phyloP scores from a whole-genome alignment of 495 filamentous ascomycete genomes.

The Neurospora sp. region DNA sequence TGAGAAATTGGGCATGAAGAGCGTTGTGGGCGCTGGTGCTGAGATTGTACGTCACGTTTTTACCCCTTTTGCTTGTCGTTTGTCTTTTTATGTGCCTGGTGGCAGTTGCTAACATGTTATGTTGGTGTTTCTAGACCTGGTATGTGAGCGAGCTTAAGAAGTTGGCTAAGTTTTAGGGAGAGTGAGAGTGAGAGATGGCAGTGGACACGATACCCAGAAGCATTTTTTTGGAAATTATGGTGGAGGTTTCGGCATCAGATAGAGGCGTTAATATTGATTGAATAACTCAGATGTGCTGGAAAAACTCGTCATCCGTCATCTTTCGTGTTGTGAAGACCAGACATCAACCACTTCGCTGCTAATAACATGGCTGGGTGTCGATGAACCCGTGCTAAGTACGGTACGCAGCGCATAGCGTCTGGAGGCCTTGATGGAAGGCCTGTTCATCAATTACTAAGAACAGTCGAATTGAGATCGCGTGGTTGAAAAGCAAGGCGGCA shows the following conservation, averaged over 20 bases:
- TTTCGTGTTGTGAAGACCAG: background rate
- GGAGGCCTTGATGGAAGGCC: background rate
- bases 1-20: constrained; percentile 25
- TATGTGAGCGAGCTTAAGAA: background rate
- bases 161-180: background rate
- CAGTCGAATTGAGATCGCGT: background rate
- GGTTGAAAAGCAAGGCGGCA: too few relatives aligned
- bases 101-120: too few relatives aligned
- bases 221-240: background rate
- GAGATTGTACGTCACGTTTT: background rate
- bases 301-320: too few relatives aligned
- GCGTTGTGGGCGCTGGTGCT: constrained; percentile 14
- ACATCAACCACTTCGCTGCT: background rate
- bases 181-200: background rate
- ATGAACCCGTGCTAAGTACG: background rate
- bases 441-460: background rate
- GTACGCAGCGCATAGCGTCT: background rate
- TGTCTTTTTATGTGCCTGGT: background rate
- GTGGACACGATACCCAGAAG: background rate
- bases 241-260: background rate
- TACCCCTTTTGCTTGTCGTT: background rate
- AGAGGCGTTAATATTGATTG: background rate
- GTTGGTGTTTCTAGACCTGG: background rate
- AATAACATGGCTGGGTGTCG: background rate
- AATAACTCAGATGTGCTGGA: background rate